These are phyloP conservation scores for Fraxinus dipetala DNA, from an alignment of 305 asterid genomes.

Conservation along the genomic window DNA sequence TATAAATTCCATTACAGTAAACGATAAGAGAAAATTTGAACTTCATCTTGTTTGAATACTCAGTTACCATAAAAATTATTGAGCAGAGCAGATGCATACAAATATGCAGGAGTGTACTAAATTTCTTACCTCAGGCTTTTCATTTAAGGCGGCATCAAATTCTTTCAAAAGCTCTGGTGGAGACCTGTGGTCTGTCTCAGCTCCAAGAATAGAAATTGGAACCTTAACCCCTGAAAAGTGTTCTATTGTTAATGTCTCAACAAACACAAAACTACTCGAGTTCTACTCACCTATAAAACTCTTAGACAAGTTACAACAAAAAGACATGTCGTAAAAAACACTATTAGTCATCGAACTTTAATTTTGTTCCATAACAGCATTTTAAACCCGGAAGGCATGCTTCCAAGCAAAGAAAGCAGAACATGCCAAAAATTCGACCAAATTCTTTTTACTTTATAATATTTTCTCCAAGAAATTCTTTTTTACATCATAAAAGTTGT, in stretches of 20 bases:
- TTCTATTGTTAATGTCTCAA: not conserved
- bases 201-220: slow-evolving; percentile 57
- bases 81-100: not conserved
- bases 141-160: slow-evolving; percentile 40
- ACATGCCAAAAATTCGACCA: not conserved
- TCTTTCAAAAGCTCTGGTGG: slow-evolving; percentile 49
- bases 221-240: slow-evolving; percentile 51
- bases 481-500: not conserved
- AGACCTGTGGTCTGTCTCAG: slow-evolving; percentile 40
- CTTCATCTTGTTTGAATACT: not conserved
- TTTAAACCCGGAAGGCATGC: not conserved
- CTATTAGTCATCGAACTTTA: not conserved
- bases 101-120: not conserved
- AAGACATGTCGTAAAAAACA: not conserved
- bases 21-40: not conserved
- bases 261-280: not conserved
- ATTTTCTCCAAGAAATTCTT: not conserved
- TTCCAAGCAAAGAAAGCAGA: not conserved
- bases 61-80: not conserved
- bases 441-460: not conserved
- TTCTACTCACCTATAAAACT: not conserved
- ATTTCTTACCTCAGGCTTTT: slow-evolving; percentile 50
- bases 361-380: not conserved
- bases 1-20: no score
- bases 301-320: not conserved